A percentile compares a stretch with the other conserved stretches of the same genome.
These are phyloP conservation scores for Talaromyces thailandensis DNA, from an alignment of 495 filamentous ascomycete species.

Conservation along the genomic window DNA sequence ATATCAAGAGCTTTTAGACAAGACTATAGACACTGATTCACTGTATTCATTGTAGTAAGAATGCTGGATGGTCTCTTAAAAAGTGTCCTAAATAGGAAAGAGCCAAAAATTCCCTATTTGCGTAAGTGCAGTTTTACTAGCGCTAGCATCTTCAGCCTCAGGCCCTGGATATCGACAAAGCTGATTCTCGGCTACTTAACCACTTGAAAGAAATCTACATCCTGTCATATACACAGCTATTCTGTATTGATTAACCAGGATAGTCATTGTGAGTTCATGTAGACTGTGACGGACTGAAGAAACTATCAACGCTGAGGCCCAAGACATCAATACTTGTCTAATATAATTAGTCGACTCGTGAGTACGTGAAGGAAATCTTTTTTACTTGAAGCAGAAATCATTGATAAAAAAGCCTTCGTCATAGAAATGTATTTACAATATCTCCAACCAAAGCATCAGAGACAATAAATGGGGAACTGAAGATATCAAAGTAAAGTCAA, in stretches of 20 bases:
- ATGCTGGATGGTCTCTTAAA: background rate
- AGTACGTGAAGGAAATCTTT: background rate
- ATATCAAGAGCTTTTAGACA: no score
- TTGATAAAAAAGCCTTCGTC: background rate
- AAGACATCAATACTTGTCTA: no score
- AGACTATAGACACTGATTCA: no score
- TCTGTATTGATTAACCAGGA: no score
- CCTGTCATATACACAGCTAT: no score
- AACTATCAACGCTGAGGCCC: no score
- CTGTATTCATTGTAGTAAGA: background rate
- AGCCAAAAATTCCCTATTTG: slow-evolving; percentile 1
- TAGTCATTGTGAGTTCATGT: no score
- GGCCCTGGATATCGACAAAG: background rate
- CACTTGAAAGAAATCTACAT: background rate
- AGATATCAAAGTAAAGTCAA: background rate
- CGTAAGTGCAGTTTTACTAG: slow-evolving; percentile 1
- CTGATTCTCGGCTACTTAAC: background rate
- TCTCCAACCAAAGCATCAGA: background rate
- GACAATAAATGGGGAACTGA: background rate
- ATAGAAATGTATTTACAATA: background rate
- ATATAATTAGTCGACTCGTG: no score
- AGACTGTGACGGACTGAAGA: no score
- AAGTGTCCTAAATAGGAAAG: slow-evolving; percentile 1
- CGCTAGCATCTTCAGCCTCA: background rate
- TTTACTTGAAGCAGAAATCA: background rate